Evolutionary conservation across 345 rosid genomes (phyloP), one percentile per base, ranked within the genome.

Genomic region (Syzygium oleosum): DNA sequence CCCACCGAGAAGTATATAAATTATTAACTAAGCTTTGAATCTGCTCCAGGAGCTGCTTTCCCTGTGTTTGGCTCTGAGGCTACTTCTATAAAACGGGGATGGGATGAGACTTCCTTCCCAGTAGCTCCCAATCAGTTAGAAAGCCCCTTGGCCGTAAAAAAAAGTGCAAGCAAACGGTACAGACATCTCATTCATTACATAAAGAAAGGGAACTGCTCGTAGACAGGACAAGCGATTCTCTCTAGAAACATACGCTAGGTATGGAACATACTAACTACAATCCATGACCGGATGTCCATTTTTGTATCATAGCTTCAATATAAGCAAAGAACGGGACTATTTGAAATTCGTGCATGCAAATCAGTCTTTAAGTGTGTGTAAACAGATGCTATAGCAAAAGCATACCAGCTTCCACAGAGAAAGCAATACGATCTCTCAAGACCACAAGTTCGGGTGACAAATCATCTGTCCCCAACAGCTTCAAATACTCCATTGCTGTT

Each of bases 401-500:
- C 88, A 54, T 91, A 96, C 99, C 99, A 86, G 98, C 93, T 89
- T 93, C 97, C 52, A 92, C 90, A 55, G 96, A 94, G 77, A 90
- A 91, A 78, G 98, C 92, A 88, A 98, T 97, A 53, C 96, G 96
- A 87, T 97, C 98, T 90, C 94, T 94, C 91, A 98, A 92, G 89
- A 98, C 94, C 29, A 90, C 88, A 87, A 96, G 98, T 88, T 98
- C 99, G 88, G 97, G 97, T 84, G 99, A 94, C 91, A 95, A 90
- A 86, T 95, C 97, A 87, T 95, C 98, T 80, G 98, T 92, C 23
- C 97, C 98, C 88, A 98, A 88, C 88, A 98, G 98, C 92, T 96
- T 97, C 94, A 98, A 91, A 90, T 95, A 97, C 89, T 96, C 96
- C 98, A 96, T 93, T 68, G 99, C 99, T 55, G 98, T 97, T 34